Evolutionary conservation across 768 basidiomycete genomes (phyloP).

Genomic region (Pleurotus eryngii): DNA sequence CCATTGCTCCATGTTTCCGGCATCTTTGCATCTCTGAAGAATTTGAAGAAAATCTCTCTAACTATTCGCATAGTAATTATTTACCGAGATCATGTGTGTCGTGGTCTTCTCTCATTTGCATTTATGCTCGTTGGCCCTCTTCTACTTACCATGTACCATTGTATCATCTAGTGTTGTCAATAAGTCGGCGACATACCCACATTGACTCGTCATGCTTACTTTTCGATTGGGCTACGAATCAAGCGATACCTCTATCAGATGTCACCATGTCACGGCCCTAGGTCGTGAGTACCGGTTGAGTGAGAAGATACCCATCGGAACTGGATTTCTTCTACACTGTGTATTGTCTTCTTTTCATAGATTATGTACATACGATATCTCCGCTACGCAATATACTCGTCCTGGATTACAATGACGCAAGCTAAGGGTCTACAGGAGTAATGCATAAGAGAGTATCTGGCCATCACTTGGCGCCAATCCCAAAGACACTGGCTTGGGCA

Average conservation of each 20-base stretch:
- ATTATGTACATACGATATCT: no score
- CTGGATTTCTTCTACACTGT: no score
- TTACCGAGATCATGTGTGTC: neutral
- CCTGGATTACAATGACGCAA: no score
- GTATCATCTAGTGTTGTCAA: slow-evolving; percentile 9
- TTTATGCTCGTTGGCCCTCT: neutral
- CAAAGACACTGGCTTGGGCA: slow-evolving; percentile 16
- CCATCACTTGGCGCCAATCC: no score
- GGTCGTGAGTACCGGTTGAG: no score
- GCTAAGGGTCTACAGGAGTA: no score
- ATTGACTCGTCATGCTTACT: neutral
- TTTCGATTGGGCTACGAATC: neutral
- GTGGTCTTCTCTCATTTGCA: neutral
- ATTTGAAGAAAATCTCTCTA: neutral
- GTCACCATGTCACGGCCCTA: no score
- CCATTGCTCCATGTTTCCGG: neutral
- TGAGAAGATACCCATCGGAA: no score
- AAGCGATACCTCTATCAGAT: no score
- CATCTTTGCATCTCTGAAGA: neutral
- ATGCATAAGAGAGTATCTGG: no score
- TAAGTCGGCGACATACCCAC: neutral
- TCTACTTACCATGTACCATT: slow-evolving; percentile 1
- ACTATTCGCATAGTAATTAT: slow-evolving; percentile 2
- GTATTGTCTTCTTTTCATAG: no score
- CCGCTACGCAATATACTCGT: no score